These are phyloP conservation scores for Calonectria honghensis DNA, from an alignment of 2,329 filamentous ascomycete species.

Conservation along the genomic window DNA sequence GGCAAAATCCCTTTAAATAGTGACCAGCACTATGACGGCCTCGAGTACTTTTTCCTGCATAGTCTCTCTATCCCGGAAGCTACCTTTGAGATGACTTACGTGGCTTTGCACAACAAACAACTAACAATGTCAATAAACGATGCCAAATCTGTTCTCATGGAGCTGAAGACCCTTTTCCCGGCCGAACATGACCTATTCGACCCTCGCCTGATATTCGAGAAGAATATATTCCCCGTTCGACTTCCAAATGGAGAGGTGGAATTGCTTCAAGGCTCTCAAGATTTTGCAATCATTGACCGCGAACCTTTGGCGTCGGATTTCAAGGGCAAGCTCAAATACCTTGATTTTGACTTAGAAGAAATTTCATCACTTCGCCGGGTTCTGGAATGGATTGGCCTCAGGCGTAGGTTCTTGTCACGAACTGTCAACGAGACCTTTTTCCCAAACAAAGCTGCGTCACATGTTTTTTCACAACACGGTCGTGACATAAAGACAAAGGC, in stretches of 20 bases:
- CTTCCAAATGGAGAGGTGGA: conserved; percentile 44
- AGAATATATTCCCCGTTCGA: conserved; percentile 51
- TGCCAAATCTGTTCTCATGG: conserved; percentile 57
- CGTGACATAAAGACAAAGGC: conserved; percentile 57
- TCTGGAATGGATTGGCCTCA: conserved; percentile 59
- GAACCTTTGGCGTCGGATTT: conserved; percentile 56
- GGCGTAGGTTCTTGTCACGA: conserved; percentile 58
- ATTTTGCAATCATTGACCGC: conserved; percentile 61
- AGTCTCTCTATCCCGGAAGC: conserved; percentile 56
- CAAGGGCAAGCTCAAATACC: conserved; percentile 52
- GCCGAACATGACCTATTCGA: conserved; percentile 2
- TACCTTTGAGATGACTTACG: conserved; percentile 56
- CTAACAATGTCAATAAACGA: conserved; percentile 43
- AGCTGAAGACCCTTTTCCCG: conserved; percentile 58
- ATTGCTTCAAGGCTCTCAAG: conserved; percentile 38
- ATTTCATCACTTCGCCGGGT: conserved; percentile 57
- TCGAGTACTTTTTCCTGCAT: conserved; percentile 57
- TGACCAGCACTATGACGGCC: conserved; percentile 55
- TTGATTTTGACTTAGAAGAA: conserved; percentile 62
- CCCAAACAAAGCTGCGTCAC: conserved; percentile 44
- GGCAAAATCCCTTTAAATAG: conserved; percentile 54
- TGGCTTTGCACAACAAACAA: conserved; percentile 54
- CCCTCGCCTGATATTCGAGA: conserved; percentile 35
- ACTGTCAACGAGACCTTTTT: conserved; percentile 57
- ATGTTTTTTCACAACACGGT: conserved; percentile 34